Percentiles rank a stretch among this genome's conserved stretches.
These are phyloP conservation scores for Crithidia sp. DNA, from an alignment of 208 protist genomes.

Conservation along the genomic window DNA sequence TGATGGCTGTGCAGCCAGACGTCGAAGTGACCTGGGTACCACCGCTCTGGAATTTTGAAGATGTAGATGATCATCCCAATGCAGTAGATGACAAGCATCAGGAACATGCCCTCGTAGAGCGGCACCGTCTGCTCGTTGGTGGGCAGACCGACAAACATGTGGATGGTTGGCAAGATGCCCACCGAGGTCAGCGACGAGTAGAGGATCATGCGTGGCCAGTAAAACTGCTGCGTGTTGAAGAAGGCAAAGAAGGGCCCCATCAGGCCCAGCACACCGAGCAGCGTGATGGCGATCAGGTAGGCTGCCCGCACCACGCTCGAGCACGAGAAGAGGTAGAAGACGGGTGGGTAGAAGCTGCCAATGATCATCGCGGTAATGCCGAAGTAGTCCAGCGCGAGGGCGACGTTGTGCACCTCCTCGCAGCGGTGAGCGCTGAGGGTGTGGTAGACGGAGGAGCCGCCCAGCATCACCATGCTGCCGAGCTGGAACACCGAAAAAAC, in stretches of 20 bases:
- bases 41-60: conserved; percentile 77
- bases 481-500: conserved; percentile 78
- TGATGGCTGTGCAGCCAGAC: conserved; percentile 71
- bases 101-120: conserved; percentile 59
- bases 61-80: conserved; percentile 81
- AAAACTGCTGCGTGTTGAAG: conserved; percentile 47
- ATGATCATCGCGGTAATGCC: conserved; percentile 85
- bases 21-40: conserved; percentile 80
- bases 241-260: conserved; percentile 79
- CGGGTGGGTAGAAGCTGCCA: conserved; percentile 82
- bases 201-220: conserved; percentile 64
- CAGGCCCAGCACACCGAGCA: conserved; percentile 72
- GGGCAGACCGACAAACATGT: conserved; percentile 62
- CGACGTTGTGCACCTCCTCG: conserved; percentile 52
- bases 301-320: conserved; percentile 52
- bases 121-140: conserved; percentile 43
- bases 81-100: conserved; percentile 75
- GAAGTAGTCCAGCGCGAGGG: conserved; percentile 83
- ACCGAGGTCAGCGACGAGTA: conserved; percentile 76
- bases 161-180: conserved; percentile 67
- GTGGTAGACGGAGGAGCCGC: conserved; percentile 78
- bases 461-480: conserved; percentile 71
- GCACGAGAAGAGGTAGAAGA: conserved; percentile 83
- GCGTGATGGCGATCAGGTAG: conserved; percentile 70
- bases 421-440: conserved; percentile 67